Percentiles rank a stretch among this genome's conserved stretches.
Conservation (phyloP, 192 early-diverging fungal species). For the Linderina pennispora region DNA sequence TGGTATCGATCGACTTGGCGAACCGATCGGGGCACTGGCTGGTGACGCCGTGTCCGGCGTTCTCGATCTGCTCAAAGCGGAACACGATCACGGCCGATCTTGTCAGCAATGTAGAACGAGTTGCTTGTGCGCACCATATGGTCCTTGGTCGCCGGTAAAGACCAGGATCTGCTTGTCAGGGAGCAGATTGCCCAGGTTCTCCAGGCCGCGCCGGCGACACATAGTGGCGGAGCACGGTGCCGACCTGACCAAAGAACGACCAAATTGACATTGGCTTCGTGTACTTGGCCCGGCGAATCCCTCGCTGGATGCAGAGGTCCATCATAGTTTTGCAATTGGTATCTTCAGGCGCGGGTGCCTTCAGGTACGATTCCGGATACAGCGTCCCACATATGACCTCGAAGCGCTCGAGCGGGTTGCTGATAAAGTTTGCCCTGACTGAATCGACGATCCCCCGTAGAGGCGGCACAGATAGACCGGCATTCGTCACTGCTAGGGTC, state of each 20-base stretch:
- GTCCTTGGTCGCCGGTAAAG: conserved; percentile 36
- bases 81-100: conserved; percentile 31
- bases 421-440: conserved; percentile 18
- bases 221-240: conserved; percentile 39
- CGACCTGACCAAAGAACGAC: conserved; percentile 30
- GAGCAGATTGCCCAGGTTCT: conserved; percentile 15
- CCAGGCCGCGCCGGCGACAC: conserved; percentile 26
- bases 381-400: conserved; percentile 30
- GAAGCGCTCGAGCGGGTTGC: conserved; percentile 29
- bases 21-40: conserved; percentile 24
- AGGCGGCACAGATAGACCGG: not conserved
- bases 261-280: conserved; percentile 32
- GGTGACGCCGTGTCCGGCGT: conserved; percentile 29
- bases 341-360: conserved; percentile 23
- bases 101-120: conserved; percentile 31
- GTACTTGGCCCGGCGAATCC: conserved; percentile 28
- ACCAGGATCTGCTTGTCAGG: conserved; percentile 39
- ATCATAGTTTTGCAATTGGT: conserved; percentile 31
- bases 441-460: conserved; percentile 22
- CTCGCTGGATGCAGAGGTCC: conserved; percentile 25
- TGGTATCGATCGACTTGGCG: conserved; percentile 14
- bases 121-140: conserved; percentile 36
- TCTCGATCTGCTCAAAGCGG: conserved; percentile 29
- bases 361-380: conserved; percentile 23
- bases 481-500: not conserved